A percentile compares a stretch with the other conserved stretches of the same genome.
Conservation (phyloP, 345 rosid species). For the Syzygium oleosum region DNA sequence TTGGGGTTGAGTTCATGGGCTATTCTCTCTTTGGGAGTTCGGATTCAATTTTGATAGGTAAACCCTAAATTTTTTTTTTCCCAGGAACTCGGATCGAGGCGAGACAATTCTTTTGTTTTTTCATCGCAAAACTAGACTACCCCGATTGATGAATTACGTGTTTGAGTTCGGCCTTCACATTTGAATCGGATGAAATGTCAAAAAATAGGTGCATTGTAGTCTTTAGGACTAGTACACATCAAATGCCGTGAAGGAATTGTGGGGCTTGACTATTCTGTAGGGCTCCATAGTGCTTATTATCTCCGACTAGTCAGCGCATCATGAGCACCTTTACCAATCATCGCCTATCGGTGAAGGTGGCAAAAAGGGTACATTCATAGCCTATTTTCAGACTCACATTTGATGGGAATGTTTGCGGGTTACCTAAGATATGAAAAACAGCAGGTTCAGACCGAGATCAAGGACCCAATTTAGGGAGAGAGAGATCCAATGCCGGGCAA, state of each 20-base stretch:
- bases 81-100: accelerated
- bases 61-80: accelerated
- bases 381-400: not conserved
- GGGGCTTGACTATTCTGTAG: not conserved
- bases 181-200: not conserved
- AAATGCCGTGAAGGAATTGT: not conserved
- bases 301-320: not conserved
- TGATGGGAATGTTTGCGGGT: not conserved
- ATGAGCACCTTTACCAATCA: not conserved
- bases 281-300: not conserved
- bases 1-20: not conserved
- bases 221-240: not conserved
- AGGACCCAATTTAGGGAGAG: not conserved
- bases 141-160: not conserved
- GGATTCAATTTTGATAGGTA: not conserved
- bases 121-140: not conserved
- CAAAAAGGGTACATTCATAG: not conserved
- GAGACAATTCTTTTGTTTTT: too few relatives aligned
- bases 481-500: not conserved
- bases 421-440: too few relatives aligned
- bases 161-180: not conserved
- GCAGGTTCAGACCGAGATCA: not conserved
- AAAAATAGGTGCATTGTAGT: not conserved
- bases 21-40: not conserved
- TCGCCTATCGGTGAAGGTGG: not conserved